These are phyloP conservation scores for Lasiosphaeriaceae sp. DNA, from an alignment of 495 filamentous ascomycete species.

Conservation along the genomic window DNA sequence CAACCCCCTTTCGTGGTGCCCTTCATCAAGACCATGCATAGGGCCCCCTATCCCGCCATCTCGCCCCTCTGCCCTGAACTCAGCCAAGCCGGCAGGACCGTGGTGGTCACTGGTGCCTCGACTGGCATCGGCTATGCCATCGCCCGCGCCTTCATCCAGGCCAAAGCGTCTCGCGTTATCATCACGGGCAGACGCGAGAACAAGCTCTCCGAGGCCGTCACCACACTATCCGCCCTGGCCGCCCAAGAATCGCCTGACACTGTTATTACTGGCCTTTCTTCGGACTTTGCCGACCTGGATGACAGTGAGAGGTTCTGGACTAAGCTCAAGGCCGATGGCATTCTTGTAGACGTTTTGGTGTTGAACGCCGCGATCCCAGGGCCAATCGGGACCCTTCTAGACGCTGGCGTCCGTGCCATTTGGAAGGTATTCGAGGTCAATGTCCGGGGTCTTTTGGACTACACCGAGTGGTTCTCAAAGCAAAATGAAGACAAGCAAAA, in stretches of 20 bases:
- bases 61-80: slow-evolving; percentile 31
- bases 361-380: slow-evolving; percentile 30
- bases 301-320: slow-evolving; percentile 33
- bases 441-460: slow-evolving; percentile 30
- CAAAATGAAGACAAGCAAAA: slow-evolving; percentile 12
- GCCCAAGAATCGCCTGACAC: slow-evolving; percentile 10
- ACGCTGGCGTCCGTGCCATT: slow-evolving; percentile 6
- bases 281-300: slow-evolving; percentile 24
- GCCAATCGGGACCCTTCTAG: slow-evolving; percentile 1
- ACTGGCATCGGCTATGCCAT: slow-evolving; percentile 36
- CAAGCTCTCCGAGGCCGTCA: slow-evolving; percentile 9
- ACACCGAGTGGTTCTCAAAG: slow-evolving; percentile 33
- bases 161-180: slow-evolving; percentile 30
- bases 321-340: slow-evolving; percentile 21
- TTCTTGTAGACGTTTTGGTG: slow-evolving; percentile 37
- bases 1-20: slow-evolving; percentile 2
- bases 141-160: slow-evolving; percentile 31
- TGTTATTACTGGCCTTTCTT: slow-evolving; percentile 13
- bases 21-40: slow-evolving; percentile 27
- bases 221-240: slow-evolving; percentile 11
- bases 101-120: slow-evolving; percentile 46
- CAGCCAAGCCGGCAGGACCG: slow-evolving; percentile 40
- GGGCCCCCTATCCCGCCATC: slow-evolving; percentile 39
- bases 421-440: slow-evolving; percentile 35
- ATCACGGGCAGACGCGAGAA: slow-evolving; percentile 27